phyloP scores from a whole-genome alignment of 75 land plant genomes.

The Isoetes taiwanensis region DNA sequence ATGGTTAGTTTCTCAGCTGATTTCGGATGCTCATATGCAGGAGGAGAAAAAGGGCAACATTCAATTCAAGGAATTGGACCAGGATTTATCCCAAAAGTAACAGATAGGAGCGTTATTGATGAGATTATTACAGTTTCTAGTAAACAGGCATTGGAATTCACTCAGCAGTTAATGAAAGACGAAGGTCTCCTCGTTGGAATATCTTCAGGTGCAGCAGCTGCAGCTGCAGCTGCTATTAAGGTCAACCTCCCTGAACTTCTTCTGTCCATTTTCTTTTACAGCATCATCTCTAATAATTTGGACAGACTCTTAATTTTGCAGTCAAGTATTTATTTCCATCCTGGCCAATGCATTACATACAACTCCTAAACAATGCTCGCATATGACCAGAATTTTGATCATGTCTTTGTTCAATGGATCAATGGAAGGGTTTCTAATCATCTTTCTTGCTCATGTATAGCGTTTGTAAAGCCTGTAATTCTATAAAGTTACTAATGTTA shows the following conservation, averaged over 20 bases:
- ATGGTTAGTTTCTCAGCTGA: too few species aligned
- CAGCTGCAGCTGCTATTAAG: conserved; percentile 22
- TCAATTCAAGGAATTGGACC: conserved; percentile 21
- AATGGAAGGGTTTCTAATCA: too few species aligned
- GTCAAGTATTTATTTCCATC: neutral
- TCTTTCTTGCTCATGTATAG: too few species aligned
- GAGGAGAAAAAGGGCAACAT: conserved; percentile 15
- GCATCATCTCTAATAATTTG: neutral
- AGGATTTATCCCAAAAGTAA: conserved; percentile 16
- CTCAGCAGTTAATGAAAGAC: conserved; percentile 10
- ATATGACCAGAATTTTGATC: too few species aligned
- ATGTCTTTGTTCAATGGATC: too few species aligned
- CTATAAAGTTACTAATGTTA: neutral
- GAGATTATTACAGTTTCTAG: conserved; percentile 13
- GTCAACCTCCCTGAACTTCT: neutral
- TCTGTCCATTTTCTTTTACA: neutral
- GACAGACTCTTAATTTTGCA: neutral
- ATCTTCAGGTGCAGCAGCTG: conserved; percentile 24
- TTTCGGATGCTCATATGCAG: too few species aligned
- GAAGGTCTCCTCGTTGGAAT: conserved; percentile 24
- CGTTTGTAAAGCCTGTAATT: too few species aligned
- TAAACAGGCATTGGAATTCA: conserved; percentile 13
- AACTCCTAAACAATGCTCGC: too few species aligned
- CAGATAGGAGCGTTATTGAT: conserved; percentile 22
- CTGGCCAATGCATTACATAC: too few species aligned